Base-by-base conservation (phyloP, 2,329 filamentous ascomycete genomes). In the Fusarium sp. region DNA sequence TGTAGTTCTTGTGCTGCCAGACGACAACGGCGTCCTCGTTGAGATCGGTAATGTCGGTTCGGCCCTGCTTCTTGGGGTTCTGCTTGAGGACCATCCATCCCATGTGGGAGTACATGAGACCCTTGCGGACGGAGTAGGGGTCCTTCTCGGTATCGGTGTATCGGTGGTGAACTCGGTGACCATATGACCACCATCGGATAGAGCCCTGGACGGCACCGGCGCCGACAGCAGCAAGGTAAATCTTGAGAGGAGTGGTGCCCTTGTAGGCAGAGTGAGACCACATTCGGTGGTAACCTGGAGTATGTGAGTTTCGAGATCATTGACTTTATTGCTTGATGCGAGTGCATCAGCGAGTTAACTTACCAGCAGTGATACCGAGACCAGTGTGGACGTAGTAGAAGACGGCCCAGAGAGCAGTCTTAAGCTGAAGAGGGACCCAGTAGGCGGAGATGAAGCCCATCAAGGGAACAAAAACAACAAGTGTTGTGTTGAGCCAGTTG, bases 71-170 rank as follows among this genome's bases (percentile, higher is more conserved):
- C 87, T 95, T 95, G 71, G 93, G 92, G 84, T 97, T 95, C 84
- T 97, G 93, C 87, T 95, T 95, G 87, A 97, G 90, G 77, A 97
- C 82, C 92, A 97, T 96, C 93, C 93, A 97, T 76, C 93, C 93
- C 61, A 97, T 84, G 83, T 82, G 78, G 18, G 89, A 94, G 87
- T 94, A 95, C 73, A 94, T 82, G 52, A 96, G 87, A 74, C 93
- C 93, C 86, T 97, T 97, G 83, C 92, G 91, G 75, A 97, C 93
- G 25, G 92, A 94, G 85, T 97, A 97, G 52, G 93, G 94, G 74
- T 97, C 93, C 85, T 96, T 96, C 40, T 94, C 92, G 77, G 93
- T 97, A 79, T 97, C 94, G 84, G 94, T 97, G 81, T 96, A 97
- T 76, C 94, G 89, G 86, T 97, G 93, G 81, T 97, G 93, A 76